Conservation (phyloP, 495 filamentous ascomycete species). For the Trichoderma asperelloides region DNA sequence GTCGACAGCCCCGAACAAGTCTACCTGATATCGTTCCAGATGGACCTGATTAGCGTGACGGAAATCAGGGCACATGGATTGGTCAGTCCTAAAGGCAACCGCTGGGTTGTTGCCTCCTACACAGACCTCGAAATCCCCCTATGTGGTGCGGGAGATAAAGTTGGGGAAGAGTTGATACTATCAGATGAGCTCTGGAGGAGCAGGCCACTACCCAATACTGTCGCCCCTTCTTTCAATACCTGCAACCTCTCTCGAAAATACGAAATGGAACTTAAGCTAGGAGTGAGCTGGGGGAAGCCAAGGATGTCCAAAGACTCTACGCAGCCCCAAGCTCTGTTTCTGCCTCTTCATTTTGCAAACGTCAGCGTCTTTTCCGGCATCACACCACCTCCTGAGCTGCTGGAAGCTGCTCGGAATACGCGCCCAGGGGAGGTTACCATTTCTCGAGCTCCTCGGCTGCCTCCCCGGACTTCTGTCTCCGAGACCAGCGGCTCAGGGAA, state of each 20-base stretch:
- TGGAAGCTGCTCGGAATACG: slow-evolving; percentile 53
- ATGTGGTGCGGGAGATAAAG: slow-evolving; percentile 45
- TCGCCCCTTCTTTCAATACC: slow-evolving; percentile 77
- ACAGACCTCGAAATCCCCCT: slow-evolving; percentile 59
- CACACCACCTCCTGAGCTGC: slow-evolving; percentile 63
- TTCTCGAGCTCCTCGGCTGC: slow-evolving; percentile 8
- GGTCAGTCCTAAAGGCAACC: slow-evolving; percentile 50
- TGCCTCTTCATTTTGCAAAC: slow-evolving; percentile 64
- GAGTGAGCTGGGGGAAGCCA: slow-evolving; percentile 48
- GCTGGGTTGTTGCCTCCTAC: slow-evolving; percentile 59
- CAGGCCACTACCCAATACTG: slow-evolving; percentile 64
- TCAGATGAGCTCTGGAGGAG: slow-evolving; percentile 60
- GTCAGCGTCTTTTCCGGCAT: slow-evolving; percentile 87
- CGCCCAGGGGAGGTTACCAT: slow-evolving; percentile 6
- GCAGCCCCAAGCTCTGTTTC: slow-evolving; percentile 59
- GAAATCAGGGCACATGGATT: slow-evolving; percentile 67
- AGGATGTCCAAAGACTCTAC: slow-evolving; percentile 14
- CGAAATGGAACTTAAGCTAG: slow-evolving; percentile 71
- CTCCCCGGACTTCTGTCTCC: neutral
- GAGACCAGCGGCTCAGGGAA: slow-evolving; percentile 16
- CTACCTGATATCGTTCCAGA: slow-evolving; percentile 67
- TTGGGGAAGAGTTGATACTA: slow-evolving; percentile 56
- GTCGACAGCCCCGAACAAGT: slow-evolving; percentile 55
- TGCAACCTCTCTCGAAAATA: slow-evolving; percentile 82
- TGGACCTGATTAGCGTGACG: slow-evolving; percentile 73